Conservation (phyloP, 2,329 filamentous ascomycete species). For the Diaporthe sp. region DNA sequence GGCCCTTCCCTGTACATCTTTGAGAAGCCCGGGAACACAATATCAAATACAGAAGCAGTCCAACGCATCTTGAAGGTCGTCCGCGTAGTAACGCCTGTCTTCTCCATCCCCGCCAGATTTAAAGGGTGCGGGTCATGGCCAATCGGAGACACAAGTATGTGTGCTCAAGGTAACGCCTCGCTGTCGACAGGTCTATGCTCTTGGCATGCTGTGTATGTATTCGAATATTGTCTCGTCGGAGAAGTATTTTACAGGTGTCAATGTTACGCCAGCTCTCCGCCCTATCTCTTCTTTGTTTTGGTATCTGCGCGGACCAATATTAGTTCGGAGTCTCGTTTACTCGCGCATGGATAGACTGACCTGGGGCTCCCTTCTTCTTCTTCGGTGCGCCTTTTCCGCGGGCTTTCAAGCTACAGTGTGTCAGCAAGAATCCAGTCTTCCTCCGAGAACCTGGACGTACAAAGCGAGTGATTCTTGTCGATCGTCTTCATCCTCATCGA, state of each 20-base stretch:
- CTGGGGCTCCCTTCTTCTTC: conserved; percentile 78
- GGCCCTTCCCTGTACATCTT: not conserved
- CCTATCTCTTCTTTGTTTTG: conserved; percentile 54
- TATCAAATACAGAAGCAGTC: not conserved
- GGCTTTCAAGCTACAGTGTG: conserved; percentile 68
- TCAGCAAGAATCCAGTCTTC: conserved; percentile 24
- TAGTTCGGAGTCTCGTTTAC: conserved; percentile 56
- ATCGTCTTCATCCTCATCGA: conserved; percentile 82
- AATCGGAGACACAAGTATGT: not conserved
- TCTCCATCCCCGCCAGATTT: not conserved
- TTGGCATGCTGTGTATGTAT: conserved; percentile 30
- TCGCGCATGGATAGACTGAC: conserved; percentile 37
- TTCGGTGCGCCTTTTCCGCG: conserved; percentile 89
- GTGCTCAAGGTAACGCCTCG: not conserved
- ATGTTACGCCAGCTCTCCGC: conserved; percentile 30
- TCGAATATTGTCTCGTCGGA: conserved; percentile 12
- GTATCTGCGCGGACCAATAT: conserved; percentile 40
- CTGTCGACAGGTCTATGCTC: not conserved
- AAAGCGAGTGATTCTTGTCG: conserved; percentile 79
- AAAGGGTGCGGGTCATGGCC: not conserved
- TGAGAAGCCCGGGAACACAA: not conserved
- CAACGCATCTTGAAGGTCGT: not conserved
- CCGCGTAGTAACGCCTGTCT: not conserved
- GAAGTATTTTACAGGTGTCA: conserved; percentile 8
- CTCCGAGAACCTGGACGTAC: conserved; percentile 51